phyloP scores from a whole-genome alignment of 768 basidiomycete species.

The Mycena olivaceomarginata region DNA sequence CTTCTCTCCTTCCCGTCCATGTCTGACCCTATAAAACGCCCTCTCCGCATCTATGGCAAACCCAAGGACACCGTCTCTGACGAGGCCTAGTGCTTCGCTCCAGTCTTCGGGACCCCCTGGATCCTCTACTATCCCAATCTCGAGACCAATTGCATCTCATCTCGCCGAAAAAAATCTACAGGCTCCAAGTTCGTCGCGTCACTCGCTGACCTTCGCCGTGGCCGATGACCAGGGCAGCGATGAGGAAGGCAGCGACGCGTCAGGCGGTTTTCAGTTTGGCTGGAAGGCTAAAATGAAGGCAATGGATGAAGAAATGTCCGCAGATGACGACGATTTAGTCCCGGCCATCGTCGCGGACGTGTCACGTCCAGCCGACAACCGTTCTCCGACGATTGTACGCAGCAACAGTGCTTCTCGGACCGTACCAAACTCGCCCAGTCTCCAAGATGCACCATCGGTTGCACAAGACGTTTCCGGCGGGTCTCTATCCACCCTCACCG shows the following conservation, averaged over 20 bases:
- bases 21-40: conserved; percentile 36
- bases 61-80: conserved; percentile 29
- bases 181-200: conserved; percentile 25
- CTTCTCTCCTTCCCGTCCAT: conserved; percentile 6
- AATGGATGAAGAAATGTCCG: conserved; percentile 27
- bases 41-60: conserved; percentile 40
- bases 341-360: conserved; percentile 25
- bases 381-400: conserved; percentile 1
- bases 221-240: conserved; percentile 34
- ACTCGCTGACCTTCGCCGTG: conserved; percentile 29
- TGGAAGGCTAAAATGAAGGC: conserved; percentile 37
- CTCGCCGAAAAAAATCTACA: not conserved
- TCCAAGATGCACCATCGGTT: not conserved
- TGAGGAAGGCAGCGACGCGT: conserved; percentile 40
- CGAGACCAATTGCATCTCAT: not conserved
- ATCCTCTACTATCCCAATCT: not conserved
- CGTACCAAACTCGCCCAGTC: conserved; percentile 25
- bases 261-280: conserved; percentile 14
- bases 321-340: conserved; percentile 13
- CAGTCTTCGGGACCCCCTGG: conserved; percentile 9
- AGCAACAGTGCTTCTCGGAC: not conserved
- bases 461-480: conserved; percentile 26
- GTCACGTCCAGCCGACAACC: conserved; percentile 10
- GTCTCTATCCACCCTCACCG: conserved; percentile 27
- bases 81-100: conserved; percentile 12